Evolutionary conservation across 176 grass and related monocot species (phyloP).

Genomic region (Ensete glaucum): DNA sequence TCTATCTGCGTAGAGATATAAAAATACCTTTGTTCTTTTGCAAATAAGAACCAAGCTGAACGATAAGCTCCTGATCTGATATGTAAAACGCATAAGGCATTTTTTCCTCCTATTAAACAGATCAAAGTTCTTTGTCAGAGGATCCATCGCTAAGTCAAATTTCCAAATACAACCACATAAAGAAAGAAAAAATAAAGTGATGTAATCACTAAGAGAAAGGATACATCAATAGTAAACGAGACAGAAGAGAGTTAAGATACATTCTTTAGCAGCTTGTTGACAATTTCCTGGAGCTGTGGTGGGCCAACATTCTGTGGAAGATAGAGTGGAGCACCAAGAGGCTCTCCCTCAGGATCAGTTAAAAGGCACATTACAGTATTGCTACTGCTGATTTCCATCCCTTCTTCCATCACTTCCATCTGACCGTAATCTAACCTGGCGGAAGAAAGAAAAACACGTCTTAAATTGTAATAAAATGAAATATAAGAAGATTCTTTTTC

Average conservation of each 20-base stretch:
- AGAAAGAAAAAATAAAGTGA: neutral
- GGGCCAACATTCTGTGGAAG: conserved; percentile 77
- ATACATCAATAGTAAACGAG: neutral
- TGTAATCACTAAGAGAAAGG: neutral
- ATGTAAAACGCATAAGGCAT: conserved; percentile 87
- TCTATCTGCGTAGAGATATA: neutral
- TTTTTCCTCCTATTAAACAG: conserved; percentile 56
- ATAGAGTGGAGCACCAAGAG: conserved; percentile 58
- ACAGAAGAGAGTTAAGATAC: conserved; percentile 11
- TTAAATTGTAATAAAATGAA: neutral
- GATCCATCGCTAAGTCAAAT: neutral
- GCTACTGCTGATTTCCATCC: conserved; percentile 5
- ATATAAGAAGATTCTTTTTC: neutral
- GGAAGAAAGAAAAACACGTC: neutral
- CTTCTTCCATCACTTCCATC: conserved; percentile 33
- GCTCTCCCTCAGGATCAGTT: conserved; percentile 63
- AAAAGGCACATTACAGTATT: conserved; percentile 70
- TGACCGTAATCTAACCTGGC: neutral
- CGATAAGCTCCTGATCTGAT: conserved; percentile 66
- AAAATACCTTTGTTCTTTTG: conserved; percentile 57
- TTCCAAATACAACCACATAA: neutral
- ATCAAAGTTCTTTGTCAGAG: neutral
- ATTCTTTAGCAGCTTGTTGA: conserved; percentile 84
- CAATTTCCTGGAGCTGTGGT: conserved; percentile 81
- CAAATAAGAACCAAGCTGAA: conserved; percentile 68